phyloP scores from a whole-genome alignment of 805 yeast genomes.

The Tetrapisispora namnaoensis region DNA sequence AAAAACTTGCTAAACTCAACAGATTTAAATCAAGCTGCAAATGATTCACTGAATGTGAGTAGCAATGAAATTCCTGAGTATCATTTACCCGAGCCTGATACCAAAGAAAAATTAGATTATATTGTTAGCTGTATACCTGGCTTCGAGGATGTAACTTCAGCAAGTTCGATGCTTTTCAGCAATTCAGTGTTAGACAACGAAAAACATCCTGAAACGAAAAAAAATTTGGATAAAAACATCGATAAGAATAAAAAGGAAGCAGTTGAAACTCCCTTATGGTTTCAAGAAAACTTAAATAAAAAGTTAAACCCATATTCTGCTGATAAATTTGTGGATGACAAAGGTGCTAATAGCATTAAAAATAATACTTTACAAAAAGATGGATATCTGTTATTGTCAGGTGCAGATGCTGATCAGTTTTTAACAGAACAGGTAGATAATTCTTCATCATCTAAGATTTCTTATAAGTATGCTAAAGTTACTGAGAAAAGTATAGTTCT shows the following conservation, averaged over 20 bases:
- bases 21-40: not conserved
- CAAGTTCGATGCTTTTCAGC: constrained; percentile 16
- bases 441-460: too few relatives aligned
- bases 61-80: not conserved
- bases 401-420: not conserved
- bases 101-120: constrained; percentile 17
- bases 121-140: constrained; percentile 17
- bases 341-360: not conserved
- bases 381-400: not conserved
- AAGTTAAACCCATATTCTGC: not conserved
- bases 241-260: not conserved
- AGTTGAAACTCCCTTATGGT: constrained; percentile 28
- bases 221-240: not conserved
- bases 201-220: not conserved
- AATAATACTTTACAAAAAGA: not conserved
- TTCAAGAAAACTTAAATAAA: constrained; percentile 5
- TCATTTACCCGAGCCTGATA: constrained; percentile 2
- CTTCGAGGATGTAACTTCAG: constrained; percentile 4
- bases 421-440: too few relatives aligned
- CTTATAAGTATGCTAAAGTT: too few relatives aligned
- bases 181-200: constrained; percentile 4
- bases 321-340: not conserved
- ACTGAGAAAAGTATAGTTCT: too few relatives aligned
- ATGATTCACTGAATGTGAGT: too few relatives aligned
- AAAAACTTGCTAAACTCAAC: not conserved